These are phyloP conservation scores for Apocynum venetum DNA, from an alignment of 257 asterid genomes.

Conservation along the genomic window DNA sequence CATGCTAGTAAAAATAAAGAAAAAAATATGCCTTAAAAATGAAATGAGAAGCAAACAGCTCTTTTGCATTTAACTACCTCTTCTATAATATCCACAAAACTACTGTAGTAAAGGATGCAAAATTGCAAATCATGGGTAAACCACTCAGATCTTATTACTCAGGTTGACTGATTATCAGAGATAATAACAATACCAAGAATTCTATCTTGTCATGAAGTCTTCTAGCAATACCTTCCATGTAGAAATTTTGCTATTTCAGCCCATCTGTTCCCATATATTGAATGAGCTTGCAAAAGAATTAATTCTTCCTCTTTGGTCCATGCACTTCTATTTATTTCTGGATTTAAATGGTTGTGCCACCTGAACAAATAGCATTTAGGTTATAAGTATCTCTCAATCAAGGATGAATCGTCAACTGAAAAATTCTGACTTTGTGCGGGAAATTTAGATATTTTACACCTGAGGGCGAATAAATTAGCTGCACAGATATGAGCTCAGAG, in stretches of 20 bases:
- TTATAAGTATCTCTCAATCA: neutral
- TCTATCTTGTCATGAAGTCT: neutral
- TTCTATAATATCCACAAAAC: neutral
- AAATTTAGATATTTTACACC: neutral
- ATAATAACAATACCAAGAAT: neutral
- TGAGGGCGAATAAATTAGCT: neutral
- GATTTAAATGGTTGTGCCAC: constrained; percentile 58
- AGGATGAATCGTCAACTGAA: neutral
- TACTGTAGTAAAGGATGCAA: too few species aligned
- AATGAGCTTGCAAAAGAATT: constrained; percentile 38
- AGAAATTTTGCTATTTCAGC: constrained; percentile 46
- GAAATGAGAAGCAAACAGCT: too few species aligned
- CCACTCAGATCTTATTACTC: neutral
- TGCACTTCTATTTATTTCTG: constrained; percentile 42
- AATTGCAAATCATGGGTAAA: neutral
- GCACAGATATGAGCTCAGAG: neutral
- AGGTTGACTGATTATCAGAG: too few species aligned
- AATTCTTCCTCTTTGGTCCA: constrained; percentile 56
- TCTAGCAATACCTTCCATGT: constrained; percentile 48
- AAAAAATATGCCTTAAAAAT: neutral
- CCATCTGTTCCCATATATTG: constrained; percentile 53
- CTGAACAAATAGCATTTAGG: constrained; percentile 15
- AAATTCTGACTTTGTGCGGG: neutral
- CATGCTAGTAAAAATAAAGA: neutral
- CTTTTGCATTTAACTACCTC: neutral